Conservation (phyloP, 1,139 yeast species). For the Candida smagusa region DNA sequence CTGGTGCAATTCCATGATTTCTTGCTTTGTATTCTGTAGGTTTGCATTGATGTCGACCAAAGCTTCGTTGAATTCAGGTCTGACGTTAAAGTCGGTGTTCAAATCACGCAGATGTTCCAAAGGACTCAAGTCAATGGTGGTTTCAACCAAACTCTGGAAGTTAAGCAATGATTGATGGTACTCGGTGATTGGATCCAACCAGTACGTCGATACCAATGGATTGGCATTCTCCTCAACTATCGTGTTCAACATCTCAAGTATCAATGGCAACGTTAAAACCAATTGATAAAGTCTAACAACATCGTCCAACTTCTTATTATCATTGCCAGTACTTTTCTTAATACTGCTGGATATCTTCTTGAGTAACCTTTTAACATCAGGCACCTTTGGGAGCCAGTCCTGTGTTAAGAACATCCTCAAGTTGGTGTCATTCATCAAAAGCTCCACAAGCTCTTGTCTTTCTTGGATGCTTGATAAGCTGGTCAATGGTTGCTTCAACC, state of each 20-base stretch:
- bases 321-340: constrained; percentile 31
- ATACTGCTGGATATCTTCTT: constrained; percentile 55
- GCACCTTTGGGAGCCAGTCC: constrained; percentile 68
- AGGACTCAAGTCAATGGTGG: constrained; percentile 84
- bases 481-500: constrained; percentile 94
- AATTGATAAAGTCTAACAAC: constrained; percentile 88
- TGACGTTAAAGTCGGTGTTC: constrained; percentile 70
- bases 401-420: constrained; percentile 64
- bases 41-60: constrained; percentile 58
- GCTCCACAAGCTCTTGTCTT: constrained; percentile 72
- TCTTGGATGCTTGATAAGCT: constrained; percentile 53
- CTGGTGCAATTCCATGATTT: constrained; percentile 59
- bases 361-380: constrained; percentile 75
- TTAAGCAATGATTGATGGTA: constrained; percentile 54
- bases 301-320: constrained; percentile 66
- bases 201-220: constrained; percentile 30
- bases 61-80: constrained; percentile 84
- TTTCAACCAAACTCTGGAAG: constrained; percentile 82
- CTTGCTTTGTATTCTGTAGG: constrained; percentile 51
- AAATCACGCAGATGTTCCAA: constrained; percentile 50
- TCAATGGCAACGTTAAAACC: constrained; percentile 65
- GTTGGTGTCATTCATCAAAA: constrained; percentile 66
- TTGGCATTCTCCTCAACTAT: constrained; percentile 27
- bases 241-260: constrained; percentile 48
- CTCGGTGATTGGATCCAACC: constrained; percentile 57